These are phyloP conservation scores for Setaria italica DNA, from an alignment of 202 grass and related monocot species.

Conservation along the genomic window DNA sequence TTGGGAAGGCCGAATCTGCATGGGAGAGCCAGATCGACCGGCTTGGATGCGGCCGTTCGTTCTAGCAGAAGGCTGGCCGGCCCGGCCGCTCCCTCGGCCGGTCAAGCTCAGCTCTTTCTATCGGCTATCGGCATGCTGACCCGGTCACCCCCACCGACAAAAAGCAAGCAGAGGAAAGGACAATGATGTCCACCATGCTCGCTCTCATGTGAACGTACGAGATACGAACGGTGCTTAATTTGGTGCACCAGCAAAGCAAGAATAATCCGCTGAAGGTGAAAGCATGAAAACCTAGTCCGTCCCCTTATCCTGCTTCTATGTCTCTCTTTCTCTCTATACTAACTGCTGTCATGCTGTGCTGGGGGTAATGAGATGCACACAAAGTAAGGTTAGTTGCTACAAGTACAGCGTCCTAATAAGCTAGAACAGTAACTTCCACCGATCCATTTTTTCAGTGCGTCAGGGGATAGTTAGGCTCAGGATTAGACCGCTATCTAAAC, in stretches of 20 bases:
- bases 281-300: slow-evolving; percentile 12
- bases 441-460: not conserved
- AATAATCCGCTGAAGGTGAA: slow-evolving; percentile 31
- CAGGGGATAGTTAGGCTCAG: not conserved
- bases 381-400: not conserved
- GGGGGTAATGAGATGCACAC: not conserved
- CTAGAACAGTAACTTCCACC: slow-evolving; percentile 23
- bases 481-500: not conserved
- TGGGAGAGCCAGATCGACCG: slow-evolving; percentile 1
- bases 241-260: slow-evolving; percentile 38
- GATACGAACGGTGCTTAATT: not conserved
- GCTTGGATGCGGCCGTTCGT: slow-evolving; percentile 19
- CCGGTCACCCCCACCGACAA: slow-evolving; percentile 39
- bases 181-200: slow-evolving; percentile 44
- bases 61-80: slow-evolving; percentile 4
- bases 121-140: not conserved
- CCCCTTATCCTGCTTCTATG: not conserved
- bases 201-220: not conserved
- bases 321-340: no score
- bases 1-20: not conserved
- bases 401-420: not conserved
- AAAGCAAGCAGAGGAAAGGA: slow-evolving; percentile 41
- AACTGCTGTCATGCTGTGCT: not conserved
- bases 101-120: not conserved
- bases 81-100: not conserved